Conservation (phyloP, 352 stramenopile species). For the Aphanomyces euteiches region DNA sequence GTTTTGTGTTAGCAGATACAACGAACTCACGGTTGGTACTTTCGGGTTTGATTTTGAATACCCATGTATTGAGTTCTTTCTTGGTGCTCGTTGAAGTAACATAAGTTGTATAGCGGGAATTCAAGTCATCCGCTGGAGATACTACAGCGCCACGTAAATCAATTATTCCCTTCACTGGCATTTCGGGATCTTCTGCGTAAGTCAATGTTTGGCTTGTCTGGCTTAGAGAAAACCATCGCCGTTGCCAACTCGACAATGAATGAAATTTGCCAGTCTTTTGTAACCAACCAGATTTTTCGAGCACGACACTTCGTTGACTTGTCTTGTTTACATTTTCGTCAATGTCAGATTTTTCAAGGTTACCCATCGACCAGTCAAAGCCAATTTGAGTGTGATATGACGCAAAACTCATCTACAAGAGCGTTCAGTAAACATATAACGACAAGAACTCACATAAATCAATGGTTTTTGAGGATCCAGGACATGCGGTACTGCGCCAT, state of each 20-base stretch:
- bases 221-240: constrained; percentile 74
- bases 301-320: not conserved
- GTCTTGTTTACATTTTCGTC: not conserved
- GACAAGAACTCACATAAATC: constrained; percentile 39
- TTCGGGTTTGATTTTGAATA: constrained; percentile 74
- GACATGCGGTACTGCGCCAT: constrained; percentile 70
- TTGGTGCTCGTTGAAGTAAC: constrained; percentile 75
- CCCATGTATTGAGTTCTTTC: constrained; percentile 74
- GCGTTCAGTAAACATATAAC: not conserved
- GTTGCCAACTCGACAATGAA: constrained; percentile 63
- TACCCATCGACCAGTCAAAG: not conserved
- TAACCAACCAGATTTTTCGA: constrained; percentile 68
- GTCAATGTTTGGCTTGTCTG: constrained; percentile 73
- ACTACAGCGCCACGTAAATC: constrained; percentile 62
- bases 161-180: constrained; percentile 62
- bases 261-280: constrained; percentile 76
- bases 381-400: not conserved
- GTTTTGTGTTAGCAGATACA: constrained; percentile 77
- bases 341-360: not conserved
- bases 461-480: constrained; percentile 62
- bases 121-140: constrained; percentile 73
- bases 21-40: constrained; percentile 76
- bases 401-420: not conserved
- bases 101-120: constrained; percentile 74
- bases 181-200: constrained; percentile 65